Evolutionary conservation across 192 early-diverging fungal species (phyloP), one percentile per base, ranked within the genome.

Genomic region (Geranomyces michiganensis): DNA sequence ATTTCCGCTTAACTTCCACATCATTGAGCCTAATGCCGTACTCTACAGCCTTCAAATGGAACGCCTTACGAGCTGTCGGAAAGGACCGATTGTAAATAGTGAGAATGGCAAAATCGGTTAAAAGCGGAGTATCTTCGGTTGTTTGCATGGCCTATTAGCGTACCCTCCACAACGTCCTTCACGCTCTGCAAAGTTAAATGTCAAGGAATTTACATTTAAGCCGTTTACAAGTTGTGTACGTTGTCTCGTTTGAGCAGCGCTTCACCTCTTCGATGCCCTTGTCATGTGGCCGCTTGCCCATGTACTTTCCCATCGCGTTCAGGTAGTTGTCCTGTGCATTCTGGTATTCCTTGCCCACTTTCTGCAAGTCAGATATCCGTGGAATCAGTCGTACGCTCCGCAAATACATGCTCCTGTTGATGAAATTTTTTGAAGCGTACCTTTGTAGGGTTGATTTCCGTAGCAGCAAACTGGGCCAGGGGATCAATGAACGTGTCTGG

Each of bases 11-110:
- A 27, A 90, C 86, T 21, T 90, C 87, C 60, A 93, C 74, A 27
- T 87, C 83, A 69, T 92, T 92, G 31, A 93, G 67, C 56, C 90
- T 92, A 26, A 89, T 68, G 21, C 87, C 84, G 62, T 92, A 87
- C 33, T 85, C 83, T 62, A 91, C 71, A 36, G 87, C 85, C 70
- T 84, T 75, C 41, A 72, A n/a, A 76, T 89, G 85, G 72, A 93
- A 79, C 53, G 79, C 73, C 65, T 80, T 85, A 75, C 90, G 86
- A 7, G 87, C 85, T 53, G 15, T n/a, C n/a, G 51, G 17, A 3
- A 41, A 41, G 36, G 36, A 41, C n/a, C n/a, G n/a, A n/a, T n/a
- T n/a, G n/a, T n/a, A n/a, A n/a, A n/a, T n/a, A n/a, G n/a, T n/a
- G n/a, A n/a, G n/a, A n/a, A n/a, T n/a, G n/a, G n/a, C n/a, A n/a